These are phyloP conservation scores for Clathrospora elynae DNA, from an alignment of 2,329 filamentous ascomycete genomes.

Conservation along the genomic window DNA sequence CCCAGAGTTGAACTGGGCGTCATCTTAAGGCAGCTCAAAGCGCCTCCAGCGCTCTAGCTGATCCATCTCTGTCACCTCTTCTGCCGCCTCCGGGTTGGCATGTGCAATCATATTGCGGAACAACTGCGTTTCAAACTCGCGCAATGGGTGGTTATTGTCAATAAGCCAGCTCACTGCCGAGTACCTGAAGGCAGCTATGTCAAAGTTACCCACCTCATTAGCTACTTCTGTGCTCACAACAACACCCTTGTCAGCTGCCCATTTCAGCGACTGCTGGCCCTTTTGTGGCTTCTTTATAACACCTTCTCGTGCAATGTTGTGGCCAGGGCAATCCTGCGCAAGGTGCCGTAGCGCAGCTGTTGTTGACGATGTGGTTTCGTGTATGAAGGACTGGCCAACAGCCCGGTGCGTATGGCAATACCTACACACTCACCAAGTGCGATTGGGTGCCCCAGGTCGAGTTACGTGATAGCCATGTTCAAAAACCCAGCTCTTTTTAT, in stretches of 20 bases:
- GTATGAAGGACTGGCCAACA: neutral
- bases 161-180: constrained; percentile 8
- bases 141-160: constrained; percentile 10
- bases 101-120: constrained; percentile 2
- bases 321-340: neutral
- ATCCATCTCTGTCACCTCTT: too few species aligned
- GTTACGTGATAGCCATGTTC: constrained; percentile 2
- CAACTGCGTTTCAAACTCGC: constrained; percentile 4
- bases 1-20: too few species aligned
- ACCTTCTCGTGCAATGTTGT: neutral
- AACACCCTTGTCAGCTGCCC: neutral
- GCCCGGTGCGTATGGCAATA: constrained; percentile 1
- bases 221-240: neutral
- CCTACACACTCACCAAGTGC: neutral
- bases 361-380: neutral
- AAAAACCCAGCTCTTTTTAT: constrained; percentile 1
- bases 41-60: too few species aligned
- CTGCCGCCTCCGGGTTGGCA: constrained; percentile 5
- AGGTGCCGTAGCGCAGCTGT: neutral
- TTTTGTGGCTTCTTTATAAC: neutral
- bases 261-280: too few species aligned
- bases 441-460: neutral
- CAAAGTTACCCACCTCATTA: constrained; percentile 8
- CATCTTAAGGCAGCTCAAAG: too few species aligned
- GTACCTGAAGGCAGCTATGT: constrained; percentile 4